Evolutionary conservation across 345 rosid genomes (phyloP).

Genomic region (rapeseed (Brassica napus)): Da-Ae NC_063443.1:2204001-2204500

Average conservation of each 20-base stretch:
- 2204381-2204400: background rate
- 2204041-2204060: background rate
- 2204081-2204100: background rate
- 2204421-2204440: too few species aligned
- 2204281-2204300: too few species aligned
- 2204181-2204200: background rate
- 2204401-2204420: background rate
- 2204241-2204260: too few species aligned
- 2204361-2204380: too few species aligned
- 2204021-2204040: background rate
- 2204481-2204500: too few species aligned
- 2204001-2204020: background rate
- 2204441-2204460: background rate
- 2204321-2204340: too few species aligned
- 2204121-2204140: background rate
- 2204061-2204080: background rate
- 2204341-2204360: too few species aligned
- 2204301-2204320: too few species aligned
- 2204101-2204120: background rate
- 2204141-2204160: background rate
- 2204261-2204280: too few species aligned
- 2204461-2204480: too few species aligned
- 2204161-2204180: background rate
- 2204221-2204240: too few species aligned
- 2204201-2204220: too few species aligned